Evolutionary conservation across 176 grass and related monocot species (phyloP), one percentile per base, ranked within the genome.

Genomic region (Typha latifolia): DNA sequence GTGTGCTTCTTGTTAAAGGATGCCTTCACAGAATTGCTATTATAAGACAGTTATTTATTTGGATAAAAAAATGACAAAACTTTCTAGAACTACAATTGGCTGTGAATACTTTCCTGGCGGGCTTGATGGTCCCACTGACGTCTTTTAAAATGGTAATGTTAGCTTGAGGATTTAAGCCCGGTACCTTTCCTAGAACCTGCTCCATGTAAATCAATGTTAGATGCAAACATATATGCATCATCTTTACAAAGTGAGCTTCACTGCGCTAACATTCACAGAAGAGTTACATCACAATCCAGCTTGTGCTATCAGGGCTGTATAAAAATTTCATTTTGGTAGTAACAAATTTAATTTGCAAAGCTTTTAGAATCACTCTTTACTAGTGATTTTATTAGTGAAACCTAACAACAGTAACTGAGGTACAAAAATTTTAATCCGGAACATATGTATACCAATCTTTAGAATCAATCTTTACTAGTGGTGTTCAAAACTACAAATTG

Each of bases 71-170:
- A n/a, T n/a, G n/a, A n/a, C n/a, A n/a, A n/a, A 34, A 34, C 32
- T 4, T 34, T 34, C 32, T 34, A 34, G 32, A 34, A 34, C 32
- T 34, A 34, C 3, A 34, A 34, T 34, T 34, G 3, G 32, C 8
- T 56, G 3, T 6, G 49, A 69, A 48, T 69, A 71, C 72, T 80
- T 76, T 66, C 82, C 82, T 85, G 26, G 82, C 64, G 12, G 91
- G 84, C 69, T 85, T 96, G 69, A 96, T 69, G 69, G 90, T 49
- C 15, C 81, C 87, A 56, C 61, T 78, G 77, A 90, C 48, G 29
- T 83, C 80, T 59, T 72, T 80, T 12, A 85, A 65, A 80, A 85
- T 85, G 59, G 26, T 68, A 64, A 96, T 70, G n/a, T 32, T 87
- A 9, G 82, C 73, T 68, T 74, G 76, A 21, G 26, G 37, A 21